Base-by-base conservation (phyloP, 1,284 basidiomycete genomes). In the Moniliella sp. region DNA sequence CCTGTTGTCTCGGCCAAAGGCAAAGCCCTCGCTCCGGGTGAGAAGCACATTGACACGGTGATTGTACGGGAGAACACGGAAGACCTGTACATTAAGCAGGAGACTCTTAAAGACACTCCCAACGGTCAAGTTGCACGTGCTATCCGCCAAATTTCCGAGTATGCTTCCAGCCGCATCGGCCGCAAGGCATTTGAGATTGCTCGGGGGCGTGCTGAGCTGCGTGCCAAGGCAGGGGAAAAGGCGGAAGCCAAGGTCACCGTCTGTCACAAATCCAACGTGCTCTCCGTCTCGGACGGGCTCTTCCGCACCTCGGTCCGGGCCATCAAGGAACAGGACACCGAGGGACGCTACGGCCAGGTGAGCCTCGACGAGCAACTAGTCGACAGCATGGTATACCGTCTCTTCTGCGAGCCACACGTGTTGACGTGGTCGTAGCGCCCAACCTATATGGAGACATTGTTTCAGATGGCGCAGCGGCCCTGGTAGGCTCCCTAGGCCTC, bases 61-160 rank as follows among this genome's bases (percentile, higher is more conserved):
- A 88, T 97, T 33, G 83, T 97, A 18, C 74, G 91, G n/a, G 88
- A 97, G 65, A 97, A 99, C 64, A 97, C 91, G 3, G 91, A 99
- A 64, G 97, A 91, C 61, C 67, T 97, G 78, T 97, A 97, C 62
- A 74, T 97, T 63, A 97, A 97, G 64, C 75, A 86, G 59, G n/a
- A 97, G 62, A 69, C 50, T n/a, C 39, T 39, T 33, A 48, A 55
- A 28, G 32, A 42, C 14, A 42, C 42, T 11, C 40, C 45, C 11
- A 67, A 73, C 27, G 80, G 82, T 25, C 75, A 72, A 48, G 81
- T 88, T 53, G 79, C 91, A 15, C 73, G 78, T 28, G 91, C 91
- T 11, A 84, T 76, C 14, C 77, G 91, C 29, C 74, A 93, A 36
- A 97, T 99, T 61, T 86, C 82, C 13, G 79, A 91, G 61, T 69